Conservation (phyloP, 306 rosid genomes). For the Acacia confusa region DNA sequence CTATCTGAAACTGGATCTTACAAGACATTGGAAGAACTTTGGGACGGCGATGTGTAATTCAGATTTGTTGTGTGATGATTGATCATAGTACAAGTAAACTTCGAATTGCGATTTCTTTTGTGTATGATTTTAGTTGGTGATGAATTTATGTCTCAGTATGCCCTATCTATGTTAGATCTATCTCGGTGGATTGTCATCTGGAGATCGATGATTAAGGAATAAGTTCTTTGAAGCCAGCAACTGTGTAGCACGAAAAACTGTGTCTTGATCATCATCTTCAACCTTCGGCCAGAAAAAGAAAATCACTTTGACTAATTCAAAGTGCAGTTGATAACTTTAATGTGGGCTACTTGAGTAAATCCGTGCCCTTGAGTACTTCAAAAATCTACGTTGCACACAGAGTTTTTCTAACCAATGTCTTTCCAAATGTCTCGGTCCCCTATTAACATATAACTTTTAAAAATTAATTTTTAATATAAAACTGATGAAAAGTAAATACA, state of each 20-base stretch:
- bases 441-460: too few relatives aligned
- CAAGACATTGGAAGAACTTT: conserved; percentile 49
- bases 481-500: too few relatives aligned
- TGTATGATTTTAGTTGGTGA: neutral
- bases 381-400: too few relatives aligned
- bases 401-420: too few relatives aligned
- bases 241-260: neutral
- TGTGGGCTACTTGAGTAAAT: too few relatives aligned
- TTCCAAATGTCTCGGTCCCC: too few relatives aligned
- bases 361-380: too few relatives aligned
- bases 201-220: neutral
- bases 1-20: conserved; percentile 46
- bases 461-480: too few relatives aligned
- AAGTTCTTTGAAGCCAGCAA: neutral
- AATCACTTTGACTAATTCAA: neutral
- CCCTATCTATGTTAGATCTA: neutral
- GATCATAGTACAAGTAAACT: conserved; percentile 21
- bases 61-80: neutral
- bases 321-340: too few relatives aligned
- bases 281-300: neutral
- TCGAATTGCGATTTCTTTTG: conserved; percentile 7
- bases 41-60: conserved; percentile 44
- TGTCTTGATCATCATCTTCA: neutral
- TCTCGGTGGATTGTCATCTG: neutral
- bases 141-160: conserved; percentile 1